Conservation (phyloP, 208 protist genomes). For the Borovskyia barvae region DNA sequence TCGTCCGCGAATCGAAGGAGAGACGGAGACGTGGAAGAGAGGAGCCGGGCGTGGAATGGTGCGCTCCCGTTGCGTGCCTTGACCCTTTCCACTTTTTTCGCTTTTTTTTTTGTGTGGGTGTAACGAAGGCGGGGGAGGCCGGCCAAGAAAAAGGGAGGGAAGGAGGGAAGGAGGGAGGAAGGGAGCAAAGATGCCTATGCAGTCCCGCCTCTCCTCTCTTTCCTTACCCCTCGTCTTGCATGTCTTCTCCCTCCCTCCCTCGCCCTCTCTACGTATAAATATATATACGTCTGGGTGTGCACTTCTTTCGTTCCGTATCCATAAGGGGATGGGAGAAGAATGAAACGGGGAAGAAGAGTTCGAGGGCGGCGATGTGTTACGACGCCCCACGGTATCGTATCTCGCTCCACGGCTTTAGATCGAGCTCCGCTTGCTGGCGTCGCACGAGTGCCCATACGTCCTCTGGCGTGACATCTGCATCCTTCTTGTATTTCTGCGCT, state of each 20-base stretch:
- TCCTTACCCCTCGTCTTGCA: no score
- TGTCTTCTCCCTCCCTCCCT: no score
- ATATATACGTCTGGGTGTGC: no score
- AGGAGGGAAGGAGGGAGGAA: constrained; percentile 7
- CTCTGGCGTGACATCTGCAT: constrained; percentile 56
- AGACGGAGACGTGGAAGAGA: no score
- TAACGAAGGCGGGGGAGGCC: not conserved
- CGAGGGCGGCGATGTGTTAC: no score
- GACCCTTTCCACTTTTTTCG: not conserved
- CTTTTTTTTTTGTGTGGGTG: not conserved
- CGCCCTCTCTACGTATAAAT: no score
- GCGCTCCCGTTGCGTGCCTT: no score
- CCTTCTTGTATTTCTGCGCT: constrained; percentile 56
- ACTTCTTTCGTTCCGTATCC: no score
- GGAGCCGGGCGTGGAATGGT: no score
- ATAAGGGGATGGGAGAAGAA: no score
- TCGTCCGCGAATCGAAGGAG: no score
- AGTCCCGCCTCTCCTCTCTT: not conserved
- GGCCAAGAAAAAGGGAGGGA: not conserved
- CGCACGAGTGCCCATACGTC: constrained; percentile 75
- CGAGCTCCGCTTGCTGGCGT: constrained; percentile 55
- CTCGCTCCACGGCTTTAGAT: constrained; percentile 43
- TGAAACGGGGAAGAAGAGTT: no score
- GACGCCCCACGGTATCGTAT: constrained; percentile 31
- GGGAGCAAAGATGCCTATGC: not conserved